Evolutionary conservation across 2,329 filamentous ascomycete genomes (phyloP).

Genomic region (Exophiala sp.): DNA sequence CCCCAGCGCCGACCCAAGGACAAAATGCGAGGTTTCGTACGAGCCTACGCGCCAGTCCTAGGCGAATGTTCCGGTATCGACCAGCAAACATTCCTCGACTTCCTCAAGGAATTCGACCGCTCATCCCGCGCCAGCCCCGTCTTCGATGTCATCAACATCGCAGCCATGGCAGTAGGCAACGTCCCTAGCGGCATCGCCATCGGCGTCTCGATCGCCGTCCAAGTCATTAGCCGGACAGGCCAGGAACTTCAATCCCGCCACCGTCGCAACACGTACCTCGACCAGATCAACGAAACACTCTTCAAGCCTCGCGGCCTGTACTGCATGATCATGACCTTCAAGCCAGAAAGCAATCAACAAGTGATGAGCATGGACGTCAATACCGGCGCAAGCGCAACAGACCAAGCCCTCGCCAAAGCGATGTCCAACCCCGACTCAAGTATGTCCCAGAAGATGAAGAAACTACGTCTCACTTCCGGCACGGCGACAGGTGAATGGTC

Average conservation of each 20-base stretch:
- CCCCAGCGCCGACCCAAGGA: slow-evolving; percentile 51
- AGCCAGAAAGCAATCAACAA: slow-evolving; percentile 37
- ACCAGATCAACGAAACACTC: slow-evolving; percentile 54
- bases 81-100: slow-evolving; percentile 48
- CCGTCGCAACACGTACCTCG: slow-evolving; percentile 53
- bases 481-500: slow-evolving; percentile 37
- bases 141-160: slow-evolving; percentile 27
- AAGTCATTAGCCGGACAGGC: slow-evolving; percentile 14
- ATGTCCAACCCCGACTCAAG: slow-evolving; percentile 22
- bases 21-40: slow-evolving; percentile 50
- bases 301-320: slow-evolving; percentile 57
- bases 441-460: slow-evolving; percentile 14
- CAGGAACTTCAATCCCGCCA: slow-evolving; percentile 25
- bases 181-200: slow-evolving; percentile 24
- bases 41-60: slow-evolving; percentile 52
- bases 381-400: slow-evolving; percentile 28
- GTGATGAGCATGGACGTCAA: slow-evolving; percentile 29
- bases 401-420: slow-evolving; percentile 32
- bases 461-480: slow-evolving; percentile 21
- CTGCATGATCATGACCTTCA: slow-evolving; percentile 54
- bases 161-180: slow-evolving; percentile 20
- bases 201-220: slow-evolving; percentile 21
- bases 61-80: slow-evolving; percentile 44
- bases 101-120: slow-evolving; percentile 46
- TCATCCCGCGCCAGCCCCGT: slow-evolving; percentile 21